Conservation (phyloP, 179 eudicot genomes). For the Drosera spatulata region DNA sequence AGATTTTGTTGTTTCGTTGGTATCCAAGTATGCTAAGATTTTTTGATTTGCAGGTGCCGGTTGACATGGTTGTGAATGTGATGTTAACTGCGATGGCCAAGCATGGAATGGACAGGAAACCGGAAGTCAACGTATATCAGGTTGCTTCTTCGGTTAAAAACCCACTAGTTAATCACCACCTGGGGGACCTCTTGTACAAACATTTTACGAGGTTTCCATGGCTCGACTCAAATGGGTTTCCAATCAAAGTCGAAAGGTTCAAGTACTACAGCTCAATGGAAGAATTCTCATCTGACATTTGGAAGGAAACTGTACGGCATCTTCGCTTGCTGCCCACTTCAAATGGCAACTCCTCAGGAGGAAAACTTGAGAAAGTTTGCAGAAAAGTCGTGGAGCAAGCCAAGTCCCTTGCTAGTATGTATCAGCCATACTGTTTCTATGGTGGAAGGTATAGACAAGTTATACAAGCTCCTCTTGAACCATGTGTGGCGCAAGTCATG, state of each 20-base stretch:
- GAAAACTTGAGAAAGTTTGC: constrained; percentile 48
- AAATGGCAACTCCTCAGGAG: constrained; percentile 33
- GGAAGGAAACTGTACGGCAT: constrained; percentile 50
- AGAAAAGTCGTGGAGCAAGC: constrained; percentile 81
- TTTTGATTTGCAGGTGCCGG: constrained; percentile 58
- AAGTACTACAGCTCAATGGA: constrained; percentile 69
- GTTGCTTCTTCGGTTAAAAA: constrained; percentile 89
- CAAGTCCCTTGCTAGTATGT: constrained; percentile 74
- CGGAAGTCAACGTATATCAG: constrained; percentile 67
- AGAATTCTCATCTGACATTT: constrained; percentile 68
- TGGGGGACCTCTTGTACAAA: constrained; percentile 52
- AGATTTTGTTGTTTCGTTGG: constrained; percentile 7
- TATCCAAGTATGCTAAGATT: background rate
- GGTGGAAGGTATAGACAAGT: constrained; percentile 59
- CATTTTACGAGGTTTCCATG: constrained; percentile 60
- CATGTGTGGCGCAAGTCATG: no score
- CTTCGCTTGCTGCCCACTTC: constrained; percentile 30
- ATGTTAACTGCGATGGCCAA: constrained; percentile 94
- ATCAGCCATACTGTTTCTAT: constrained; percentile 85
- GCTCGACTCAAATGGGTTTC: constrained; percentile 58
- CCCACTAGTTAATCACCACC: constrained; percentile 60
- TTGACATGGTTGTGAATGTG: constrained; percentile 95
- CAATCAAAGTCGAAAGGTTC: constrained; percentile 59
- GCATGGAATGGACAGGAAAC: constrained; percentile 60
- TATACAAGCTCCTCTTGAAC: no score